phyloP scores from a whole-genome alignment of 805 yeast genomes.

The Yarrowia sp. region DNA sequence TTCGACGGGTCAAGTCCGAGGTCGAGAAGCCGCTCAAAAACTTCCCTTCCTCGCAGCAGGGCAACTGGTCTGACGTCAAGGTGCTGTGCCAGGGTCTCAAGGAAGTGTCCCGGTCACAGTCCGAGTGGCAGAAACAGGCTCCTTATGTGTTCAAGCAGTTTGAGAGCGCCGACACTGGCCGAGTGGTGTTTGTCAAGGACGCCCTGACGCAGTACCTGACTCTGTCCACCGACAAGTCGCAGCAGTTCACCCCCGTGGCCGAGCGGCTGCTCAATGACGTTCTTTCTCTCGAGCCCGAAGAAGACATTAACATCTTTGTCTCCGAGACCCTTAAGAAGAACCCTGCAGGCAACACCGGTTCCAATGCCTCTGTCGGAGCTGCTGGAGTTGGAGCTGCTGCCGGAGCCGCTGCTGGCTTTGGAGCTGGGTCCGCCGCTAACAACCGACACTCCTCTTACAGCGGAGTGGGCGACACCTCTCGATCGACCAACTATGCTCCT shows the following conservation, averaged over 20 bases:
- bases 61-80: constrained; percentile 54
- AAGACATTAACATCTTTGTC: constrained; percentile 58
- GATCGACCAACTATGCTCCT: not conserved
- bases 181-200: constrained; percentile 60
- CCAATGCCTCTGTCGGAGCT: not conserved
- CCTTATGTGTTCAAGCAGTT: constrained; percentile 72
- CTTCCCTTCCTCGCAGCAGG: constrained; percentile 48
- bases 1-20: constrained; percentile 41
- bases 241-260: constrained; percentile 45
- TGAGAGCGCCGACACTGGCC: constrained; percentile 64
- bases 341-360: not conserved
- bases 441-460: not conserved
- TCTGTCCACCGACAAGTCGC: constrained; percentile 52
- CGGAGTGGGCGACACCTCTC: not conserved
- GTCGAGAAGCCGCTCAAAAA: constrained; percentile 40
- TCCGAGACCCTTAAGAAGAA: constrained; percentile 30
- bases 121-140: constrained; percentile 68
- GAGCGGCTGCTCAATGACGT: constrained; percentile 66
- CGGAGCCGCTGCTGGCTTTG: not conserved
- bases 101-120: constrained; percentile 44
- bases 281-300: constrained; percentile 58
- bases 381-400: not conserved
- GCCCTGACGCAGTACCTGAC: constrained; percentile 64
- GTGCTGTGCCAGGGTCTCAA: constrained; percentile 44
- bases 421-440: not conserved